Percentiles rank a stretch among this genome's conserved stretches.
Conservation (phyloP, 371 early-diverging fungal genomes). For the Apophysomyces sp. region DNA sequence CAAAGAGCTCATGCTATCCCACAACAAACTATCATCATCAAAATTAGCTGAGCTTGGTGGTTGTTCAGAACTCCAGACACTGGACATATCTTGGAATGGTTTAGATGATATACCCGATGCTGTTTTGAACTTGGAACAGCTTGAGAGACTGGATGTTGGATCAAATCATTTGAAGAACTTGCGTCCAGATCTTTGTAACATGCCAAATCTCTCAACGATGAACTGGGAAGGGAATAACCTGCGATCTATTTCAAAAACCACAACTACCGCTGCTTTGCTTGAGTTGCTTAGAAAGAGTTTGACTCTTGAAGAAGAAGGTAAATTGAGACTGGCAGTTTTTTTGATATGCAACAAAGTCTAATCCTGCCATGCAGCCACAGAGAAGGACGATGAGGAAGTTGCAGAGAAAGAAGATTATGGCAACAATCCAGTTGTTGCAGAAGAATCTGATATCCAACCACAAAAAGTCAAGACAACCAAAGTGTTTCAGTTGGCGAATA, state of each 20-base stretch:
- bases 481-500: background rate
- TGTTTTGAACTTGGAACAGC: constrained; percentile 36
- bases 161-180: constrained; percentile 56
- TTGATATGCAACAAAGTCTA: background rate
- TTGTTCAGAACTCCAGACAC: constrained; percentile 50
- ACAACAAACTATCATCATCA: constrained; percentile 39
- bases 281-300: constrained; percentile 39
- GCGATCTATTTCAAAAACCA: constrained; percentile 43
- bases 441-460: background rate
- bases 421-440: background rate
- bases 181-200: constrained; percentile 55
- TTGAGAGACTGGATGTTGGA: constrained; percentile 62
- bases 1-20: constrained; percentile 54
- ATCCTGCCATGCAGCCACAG: background rate
- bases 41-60: constrained; percentile 16
- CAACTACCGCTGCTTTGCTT: constrained; percentile 50
- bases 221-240: constrained; percentile 62
- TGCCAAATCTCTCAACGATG: constrained; percentile 48
- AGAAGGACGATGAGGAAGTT: background rate
- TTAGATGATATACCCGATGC: constrained; percentile 54
- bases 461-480: background rate
- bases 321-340: background rate
- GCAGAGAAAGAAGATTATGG: background rate
- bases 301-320: background rate
- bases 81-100: constrained; percentile 67